Conservation (phyloP, 441 rosid genomes). For the Eugenia klotzschiana region DNA sequence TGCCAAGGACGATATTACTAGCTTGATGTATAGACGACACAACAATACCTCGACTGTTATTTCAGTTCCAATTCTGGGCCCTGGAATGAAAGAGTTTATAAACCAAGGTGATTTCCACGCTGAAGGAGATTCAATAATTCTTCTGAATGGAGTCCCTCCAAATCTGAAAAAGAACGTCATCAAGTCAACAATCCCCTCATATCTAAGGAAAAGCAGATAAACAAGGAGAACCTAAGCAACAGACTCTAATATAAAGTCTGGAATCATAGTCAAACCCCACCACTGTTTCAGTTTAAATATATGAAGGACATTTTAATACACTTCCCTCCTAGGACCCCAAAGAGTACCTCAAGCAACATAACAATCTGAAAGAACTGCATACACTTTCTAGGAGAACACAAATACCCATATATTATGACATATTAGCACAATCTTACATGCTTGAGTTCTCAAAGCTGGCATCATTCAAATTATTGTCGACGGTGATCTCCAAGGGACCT, state of each 20-base stretch:
- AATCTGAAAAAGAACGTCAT: conserved; percentile 32
- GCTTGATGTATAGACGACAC: not conserved
- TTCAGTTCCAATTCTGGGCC: conserved; percentile 74
- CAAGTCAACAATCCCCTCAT: not conserved
- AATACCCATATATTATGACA: not conserved
- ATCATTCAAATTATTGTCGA: conserved; percentile 24
- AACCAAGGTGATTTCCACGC: conserved; percentile 99
- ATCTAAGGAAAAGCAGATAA: not conserved
- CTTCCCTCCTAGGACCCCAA: not conserved
- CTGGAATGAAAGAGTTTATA: conserved; percentile 64
- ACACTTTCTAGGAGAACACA: not conserved
- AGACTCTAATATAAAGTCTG: not conserved
- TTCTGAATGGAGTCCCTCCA: conserved; percentile 74
- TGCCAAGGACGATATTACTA: not conserved
- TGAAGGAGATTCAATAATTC: conserved; percentile 88
- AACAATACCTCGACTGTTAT: conserved; percentile 69
- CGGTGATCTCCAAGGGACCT: conserved; percentile 19
- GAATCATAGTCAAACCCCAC: not conserved
- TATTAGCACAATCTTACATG: conserved; percentile 39
- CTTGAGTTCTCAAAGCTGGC: conserved; percentile 32
- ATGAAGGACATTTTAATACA: not conserved
- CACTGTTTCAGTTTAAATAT: not conserved
- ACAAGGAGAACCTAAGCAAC: not conserved
- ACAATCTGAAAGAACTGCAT: not conserved
- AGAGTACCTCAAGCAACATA: not conserved